Conservation (phyloP, 2,329 filamentous ascomycete genomes). For the Penicillium sp. region DNA sequence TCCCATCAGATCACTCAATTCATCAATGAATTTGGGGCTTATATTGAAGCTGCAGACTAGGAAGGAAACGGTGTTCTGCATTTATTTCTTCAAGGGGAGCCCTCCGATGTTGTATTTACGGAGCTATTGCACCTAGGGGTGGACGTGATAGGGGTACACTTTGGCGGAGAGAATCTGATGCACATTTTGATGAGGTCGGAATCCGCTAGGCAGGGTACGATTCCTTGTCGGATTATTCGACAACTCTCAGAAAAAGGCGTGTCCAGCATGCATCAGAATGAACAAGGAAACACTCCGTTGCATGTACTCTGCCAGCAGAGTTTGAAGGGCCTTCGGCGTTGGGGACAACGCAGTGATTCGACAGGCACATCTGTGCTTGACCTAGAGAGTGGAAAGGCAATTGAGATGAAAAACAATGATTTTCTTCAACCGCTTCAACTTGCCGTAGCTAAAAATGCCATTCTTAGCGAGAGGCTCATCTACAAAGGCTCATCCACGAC, state of each 20-base stretch:
- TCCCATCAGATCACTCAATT: not conserved
- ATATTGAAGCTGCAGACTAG: not conserved
- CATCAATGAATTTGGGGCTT: not conserved
- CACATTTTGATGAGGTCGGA: slow-evolving; percentile 4
- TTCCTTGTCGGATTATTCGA: not conserved
- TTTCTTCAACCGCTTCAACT: not conserved
- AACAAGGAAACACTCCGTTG: slow-evolving; percentile 4
- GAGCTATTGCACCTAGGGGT: slow-evolving; percentile 1
- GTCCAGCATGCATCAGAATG: not conserved
- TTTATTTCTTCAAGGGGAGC: not conserved
- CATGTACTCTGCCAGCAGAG: slow-evolving; percentile 2
- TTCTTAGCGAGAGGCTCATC: not conserved
- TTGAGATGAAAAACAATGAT: not conserved
- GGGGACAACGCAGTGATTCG: not conserved
- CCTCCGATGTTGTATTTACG: not conserved
- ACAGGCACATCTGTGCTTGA: not conserved
- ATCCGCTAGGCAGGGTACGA: not conserved
- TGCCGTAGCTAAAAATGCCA: not conserved
- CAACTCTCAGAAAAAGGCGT: not conserved
- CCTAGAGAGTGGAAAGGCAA: not conserved
- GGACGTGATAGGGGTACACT: not conserved
- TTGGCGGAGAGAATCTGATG: not conserved
- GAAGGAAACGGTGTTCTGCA: not conserved
- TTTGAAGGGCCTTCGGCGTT: not conserved
- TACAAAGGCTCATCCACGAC: not conserved